Conservation (phyloP, 176 grass and related monocot genomes). For the Carex cristatella region DNA sequence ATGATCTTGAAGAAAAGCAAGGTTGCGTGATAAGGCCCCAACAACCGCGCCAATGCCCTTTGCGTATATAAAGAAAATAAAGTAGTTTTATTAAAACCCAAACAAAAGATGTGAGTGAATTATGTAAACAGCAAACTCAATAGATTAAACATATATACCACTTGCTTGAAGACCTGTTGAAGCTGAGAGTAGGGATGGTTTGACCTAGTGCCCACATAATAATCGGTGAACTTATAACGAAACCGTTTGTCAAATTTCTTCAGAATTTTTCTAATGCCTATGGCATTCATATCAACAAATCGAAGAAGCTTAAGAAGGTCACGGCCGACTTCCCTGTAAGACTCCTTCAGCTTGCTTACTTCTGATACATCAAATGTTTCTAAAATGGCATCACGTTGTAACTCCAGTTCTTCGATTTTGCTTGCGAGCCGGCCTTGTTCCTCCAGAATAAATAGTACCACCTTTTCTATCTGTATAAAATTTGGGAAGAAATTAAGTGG, state of each 20-base stretch:
- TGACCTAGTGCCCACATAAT: conserved; percentile 80
- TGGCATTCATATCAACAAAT: conserved; percentile 91
- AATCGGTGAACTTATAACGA: conserved; percentile 73
- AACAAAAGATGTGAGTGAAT: neutral
- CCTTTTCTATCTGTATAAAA: conserved; percentile 73
- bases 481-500: neutral
- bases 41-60: conserved; percentile 92
- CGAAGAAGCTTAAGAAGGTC: conserved; percentile 82
- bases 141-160: conserved; percentile 41
- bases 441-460: conserved; percentile 83
- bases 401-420: conserved; percentile 61
- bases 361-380: conserved; percentile 37
- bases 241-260: conserved; percentile 96
- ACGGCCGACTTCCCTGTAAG: conserved; percentile 51
- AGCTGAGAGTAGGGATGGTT: conserved; percentile 93
- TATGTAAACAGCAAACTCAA: neutral
- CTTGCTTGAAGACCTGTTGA: conserved; percentile 92
- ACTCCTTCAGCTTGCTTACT: conserved; percentile 52
- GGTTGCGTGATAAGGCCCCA: conserved; percentile 79
- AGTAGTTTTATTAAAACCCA: conserved; percentile 15
- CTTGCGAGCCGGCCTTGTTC: conserved; percentile 82
- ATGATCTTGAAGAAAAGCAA: conserved; percentile 67
- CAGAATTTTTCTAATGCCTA: conserved; percentile 85
- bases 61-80: neutral
- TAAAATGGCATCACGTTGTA: conserved; percentile 27